phyloP scores from a whole-genome alignment of 768 basidiomycete genomes.

The Podaxis sp. region DNA sequence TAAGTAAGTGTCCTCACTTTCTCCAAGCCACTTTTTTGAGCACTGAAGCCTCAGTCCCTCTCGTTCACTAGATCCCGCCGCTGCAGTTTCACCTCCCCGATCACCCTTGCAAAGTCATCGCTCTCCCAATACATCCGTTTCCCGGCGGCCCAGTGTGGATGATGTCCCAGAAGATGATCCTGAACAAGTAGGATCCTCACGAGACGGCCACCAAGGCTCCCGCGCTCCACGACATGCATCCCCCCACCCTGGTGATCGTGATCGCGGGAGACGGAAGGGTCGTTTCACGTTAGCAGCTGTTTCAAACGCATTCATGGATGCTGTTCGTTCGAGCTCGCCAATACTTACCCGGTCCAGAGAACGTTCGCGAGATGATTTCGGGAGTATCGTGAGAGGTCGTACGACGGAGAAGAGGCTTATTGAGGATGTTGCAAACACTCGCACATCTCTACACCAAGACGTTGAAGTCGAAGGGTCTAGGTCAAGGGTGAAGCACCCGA shows the following conservation, averaged over 20 bases:
- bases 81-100: neutral
- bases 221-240: slow-evolving; percentile 5
- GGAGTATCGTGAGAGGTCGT: slow-evolving; percentile 21
- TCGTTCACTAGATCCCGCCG: slow-evolving; percentile 1
- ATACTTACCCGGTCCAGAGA: slow-evolving; percentile 6
- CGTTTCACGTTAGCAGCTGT: slow-evolving; percentile 51
- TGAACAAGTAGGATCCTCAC: neutral
- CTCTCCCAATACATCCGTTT: slow-evolving; percentile 28
- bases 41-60: slow-evolving; percentile 20
- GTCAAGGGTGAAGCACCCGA: slow-evolving; percentile 35
- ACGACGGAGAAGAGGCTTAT: slow-evolving; percentile 24
- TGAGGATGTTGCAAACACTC: neutral
- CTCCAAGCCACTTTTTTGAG: slow-evolving; percentile 6
- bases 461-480: neutral
- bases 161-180: slow-evolving; percentile 33
- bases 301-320: slow-evolving; percentile 48
- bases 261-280: slow-evolving; percentile 16
- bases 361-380: slow-evolving; percentile 1
- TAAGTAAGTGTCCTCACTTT: slow-evolving; percentile 2
- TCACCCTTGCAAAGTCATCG: neutral
- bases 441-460: neutral
- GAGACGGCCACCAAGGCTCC: neutral
- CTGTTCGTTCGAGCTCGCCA: slow-evolving; percentile 50
- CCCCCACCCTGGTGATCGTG: slow-evolving; percentile 2
- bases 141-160: slow-evolving; percentile 42